phyloP scores from a whole-genome alignment of 2,329 filamentous ascomycete species.

The Epichloe glyceriae region DNA sequence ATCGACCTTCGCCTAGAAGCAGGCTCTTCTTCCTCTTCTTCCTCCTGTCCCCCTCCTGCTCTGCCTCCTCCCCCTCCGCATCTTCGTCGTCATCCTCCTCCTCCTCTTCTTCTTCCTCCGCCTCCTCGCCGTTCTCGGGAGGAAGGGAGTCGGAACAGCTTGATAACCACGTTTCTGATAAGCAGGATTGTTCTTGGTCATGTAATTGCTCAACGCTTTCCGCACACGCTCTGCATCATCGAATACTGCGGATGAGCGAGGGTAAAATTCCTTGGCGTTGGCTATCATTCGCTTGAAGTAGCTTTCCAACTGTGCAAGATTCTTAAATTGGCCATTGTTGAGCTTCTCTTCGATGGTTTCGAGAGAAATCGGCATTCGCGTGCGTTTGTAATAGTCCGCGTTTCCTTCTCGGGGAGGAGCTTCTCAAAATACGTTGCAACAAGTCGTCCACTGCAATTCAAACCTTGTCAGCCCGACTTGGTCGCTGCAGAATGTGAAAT shows the following conservation, averaged over 20 bases:
- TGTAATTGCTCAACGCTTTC: constrained; percentile 76
- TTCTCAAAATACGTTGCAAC: constrained; percentile 66
- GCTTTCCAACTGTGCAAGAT: constrained; percentile 62
- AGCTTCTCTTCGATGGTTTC: constrained; percentile 66
- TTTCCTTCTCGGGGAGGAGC: constrained; percentile 51
- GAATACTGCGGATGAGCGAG: constrained; percentile 57
- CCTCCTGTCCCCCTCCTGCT: constrained; percentile 19
- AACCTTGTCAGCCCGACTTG: not conserved
- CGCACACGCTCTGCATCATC: constrained; percentile 78
- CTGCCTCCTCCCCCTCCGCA: constrained; percentile 2
- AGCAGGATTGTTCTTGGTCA: constrained; percentile 76
- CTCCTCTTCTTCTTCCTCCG: constrained; percentile 17
- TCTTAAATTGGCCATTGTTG: constrained; percentile 52
- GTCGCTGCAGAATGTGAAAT: not conserved
- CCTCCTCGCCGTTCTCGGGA: constrained; percentile 18
- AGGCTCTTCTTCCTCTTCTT: constrained; percentile 19
- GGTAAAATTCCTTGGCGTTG: constrained; percentile 77
- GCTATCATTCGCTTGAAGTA: constrained; percentile 80
- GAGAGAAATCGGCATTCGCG: constrained; percentile 67
- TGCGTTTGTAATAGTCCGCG: constrained; percentile 65
- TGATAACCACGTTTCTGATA: constrained; percentile 58
- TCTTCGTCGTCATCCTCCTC: constrained; percentile 18
- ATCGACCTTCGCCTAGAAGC: constrained; percentile 25
- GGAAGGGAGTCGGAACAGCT: constrained; percentile 64
- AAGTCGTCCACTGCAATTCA: constrained; percentile 46